Evolutionary conservation across 2,329 filamentous ascomycete species (phyloP).

Genomic region (Xylariales sp.): DNA sequence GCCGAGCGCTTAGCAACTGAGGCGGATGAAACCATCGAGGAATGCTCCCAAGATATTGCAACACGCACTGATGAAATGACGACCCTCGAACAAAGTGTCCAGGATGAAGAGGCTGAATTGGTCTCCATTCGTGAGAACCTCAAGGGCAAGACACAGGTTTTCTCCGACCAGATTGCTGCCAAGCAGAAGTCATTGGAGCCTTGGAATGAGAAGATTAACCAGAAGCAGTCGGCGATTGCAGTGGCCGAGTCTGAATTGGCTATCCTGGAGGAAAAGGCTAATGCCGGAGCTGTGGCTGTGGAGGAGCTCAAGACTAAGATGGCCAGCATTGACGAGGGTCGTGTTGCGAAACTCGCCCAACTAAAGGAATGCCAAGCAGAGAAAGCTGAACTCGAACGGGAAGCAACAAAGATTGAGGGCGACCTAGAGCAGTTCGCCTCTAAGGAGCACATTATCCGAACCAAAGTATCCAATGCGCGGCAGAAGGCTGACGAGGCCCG

Average conservation of each 20-base stretch:
- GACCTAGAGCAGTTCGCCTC: slow-evolving; percentile 69
- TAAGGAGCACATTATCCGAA: slow-evolving; percentile 77
- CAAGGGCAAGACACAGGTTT: slow-evolving; percentile 92
- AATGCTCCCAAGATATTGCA: slow-evolving; percentile 74
- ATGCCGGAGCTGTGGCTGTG: slow-evolving; percentile 77
- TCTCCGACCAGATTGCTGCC: slow-evolving; percentile 85
- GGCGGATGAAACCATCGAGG: slow-evolving; percentile 71
- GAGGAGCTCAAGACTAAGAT: slow-evolving; percentile 82
- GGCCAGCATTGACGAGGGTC: slow-evolving; percentile 64
- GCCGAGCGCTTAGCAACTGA: slow-evolving; percentile 72
- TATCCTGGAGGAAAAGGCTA: slow-evolving; percentile 85
- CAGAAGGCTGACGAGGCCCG: slow-evolving; percentile 96
- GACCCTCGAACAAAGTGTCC: slow-evolving; percentile 71
- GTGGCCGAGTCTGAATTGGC: slow-evolving; percentile 93
- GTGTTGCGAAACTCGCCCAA: slow-evolving; percentile 66
- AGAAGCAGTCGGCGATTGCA: slow-evolving; percentile 90
- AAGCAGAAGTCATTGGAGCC: slow-evolving; percentile 95
- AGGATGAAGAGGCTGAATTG: slow-evolving; percentile 77
- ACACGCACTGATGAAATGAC: slow-evolving; percentile 70
- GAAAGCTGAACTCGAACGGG: slow-evolving; percentile 68
- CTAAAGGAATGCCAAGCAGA: slow-evolving; percentile 72
- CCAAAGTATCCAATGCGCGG: slow-evolving; percentile 81
- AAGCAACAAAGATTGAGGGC: slow-evolving; percentile 65
- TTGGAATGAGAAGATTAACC: slow-evolving; percentile 95
- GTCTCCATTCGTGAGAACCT: slow-evolving; percentile 77